A percentile compares a stretch with the other conserved stretches of the same genome.
phyloP scores from a whole-genome alignment of 495 filamentous ascomycete genomes.

The Neurospora hispaniola region DNA sequence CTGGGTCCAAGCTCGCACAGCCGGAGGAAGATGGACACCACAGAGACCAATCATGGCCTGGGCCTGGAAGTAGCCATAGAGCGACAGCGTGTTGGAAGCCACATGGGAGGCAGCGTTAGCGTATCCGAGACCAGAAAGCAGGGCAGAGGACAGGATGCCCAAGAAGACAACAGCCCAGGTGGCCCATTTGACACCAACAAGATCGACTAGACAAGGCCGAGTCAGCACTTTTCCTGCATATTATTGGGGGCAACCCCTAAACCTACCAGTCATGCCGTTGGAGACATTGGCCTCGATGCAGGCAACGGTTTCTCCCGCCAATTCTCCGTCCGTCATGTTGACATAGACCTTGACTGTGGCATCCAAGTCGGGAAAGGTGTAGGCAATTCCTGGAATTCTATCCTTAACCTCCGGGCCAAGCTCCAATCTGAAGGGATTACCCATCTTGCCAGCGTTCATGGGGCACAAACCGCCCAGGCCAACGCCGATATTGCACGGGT shows the following conservation, averaged over 20 bases:
- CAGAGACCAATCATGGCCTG: conserved; percentile 93
- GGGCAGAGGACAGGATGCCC: conserved; percentile 71
- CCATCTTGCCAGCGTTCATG: conserved; percentile 79
- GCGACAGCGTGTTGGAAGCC: conserved; percentile 80
- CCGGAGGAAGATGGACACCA: conserved; percentile 74
- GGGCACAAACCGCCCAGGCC: conserved; percentile 73
- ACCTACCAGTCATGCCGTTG: conserved; percentile 65
- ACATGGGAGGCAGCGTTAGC: conserved; percentile 97
- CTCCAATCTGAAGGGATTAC: conserved; percentile 57
- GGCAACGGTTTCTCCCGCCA: conserved; percentile 51
- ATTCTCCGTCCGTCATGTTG: conserved; percentile 45
- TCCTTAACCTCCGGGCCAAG: conserved; percentile 46
- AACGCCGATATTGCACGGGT: conserved; percentile 56
- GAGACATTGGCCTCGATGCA: conserved; percentile 85
- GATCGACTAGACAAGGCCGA: conserved; percentile 45
- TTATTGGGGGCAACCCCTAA: neutral
- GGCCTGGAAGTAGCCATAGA: conserved; percentile 92
- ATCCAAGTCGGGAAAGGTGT: conserved; percentile 86
- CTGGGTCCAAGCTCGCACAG: conserved; percentile 90
- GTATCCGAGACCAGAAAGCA: conserved; percentile 73
- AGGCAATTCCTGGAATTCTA: conserved; percentile 74
- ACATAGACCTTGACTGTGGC: conserved; percentile 75
- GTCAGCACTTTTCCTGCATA: neutral
- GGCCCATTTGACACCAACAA: conserved; percentile 79
- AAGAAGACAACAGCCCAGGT: conserved; percentile 80